These are phyloP conservation scores for Phytophthora multivora DNA, from an alignment of 352 stramenopile genomes.

Conservation along the genomic window DNA sequence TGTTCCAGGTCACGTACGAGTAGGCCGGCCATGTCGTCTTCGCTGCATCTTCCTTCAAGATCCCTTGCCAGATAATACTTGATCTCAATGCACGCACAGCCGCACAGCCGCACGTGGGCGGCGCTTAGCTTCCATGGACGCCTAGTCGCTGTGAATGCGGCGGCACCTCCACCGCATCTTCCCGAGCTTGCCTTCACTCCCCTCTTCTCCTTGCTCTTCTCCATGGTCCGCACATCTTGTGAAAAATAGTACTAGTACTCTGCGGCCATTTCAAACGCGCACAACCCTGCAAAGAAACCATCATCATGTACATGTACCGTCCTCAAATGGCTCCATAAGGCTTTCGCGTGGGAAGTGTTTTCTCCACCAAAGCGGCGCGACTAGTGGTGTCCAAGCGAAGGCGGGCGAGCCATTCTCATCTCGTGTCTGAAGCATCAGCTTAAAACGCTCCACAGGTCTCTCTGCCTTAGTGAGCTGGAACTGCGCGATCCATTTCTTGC, in stretches of 20 bases:
- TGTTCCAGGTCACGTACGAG: conserved; percentile 83
- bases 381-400: not conserved
- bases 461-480: not conserved
- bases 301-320: not conserved
- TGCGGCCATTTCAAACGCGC: conserved; percentile 1
- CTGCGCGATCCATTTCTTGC: not conserved
- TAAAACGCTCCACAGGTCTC: not conserved
- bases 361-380: conserved; percentile 14
- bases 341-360: conserved; percentile 2
- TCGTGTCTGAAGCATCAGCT: not conserved
- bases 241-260: not conserved
- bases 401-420: conserved; percentile 8
- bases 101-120: too few species aligned
- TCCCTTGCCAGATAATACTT: not conserved
- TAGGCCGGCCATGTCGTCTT: conserved; percentile 20
- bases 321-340: conserved; percentile 6
- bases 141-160: too few species aligned
- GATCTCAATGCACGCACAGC: not conserved
- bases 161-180: not conserved
- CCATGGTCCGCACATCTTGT: not conserved
- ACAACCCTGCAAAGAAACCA: not conserved
- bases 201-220: not conserved
- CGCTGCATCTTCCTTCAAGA: conserved; percentile 4
- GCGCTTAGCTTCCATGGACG: too few species aligned
- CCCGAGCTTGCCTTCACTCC: not conserved